Evolutionary conservation across 148 eudicot genomes (phyloP), one percentile per base, ranked within the genome.

Genomic region (Heliosperma pusillum): DNA sequence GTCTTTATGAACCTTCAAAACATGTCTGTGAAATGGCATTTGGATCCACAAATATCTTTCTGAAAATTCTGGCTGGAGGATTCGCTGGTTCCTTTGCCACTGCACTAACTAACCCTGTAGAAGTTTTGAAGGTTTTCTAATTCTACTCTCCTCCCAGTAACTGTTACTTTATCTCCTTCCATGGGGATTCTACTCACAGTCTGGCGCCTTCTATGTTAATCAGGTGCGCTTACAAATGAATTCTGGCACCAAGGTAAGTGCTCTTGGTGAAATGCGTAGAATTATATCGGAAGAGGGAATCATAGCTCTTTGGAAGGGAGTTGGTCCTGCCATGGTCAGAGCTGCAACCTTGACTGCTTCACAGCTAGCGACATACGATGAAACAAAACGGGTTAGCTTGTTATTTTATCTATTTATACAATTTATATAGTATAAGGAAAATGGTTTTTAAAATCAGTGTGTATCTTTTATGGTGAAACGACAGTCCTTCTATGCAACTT

Each of bases 41-140:
- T 90, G 93, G 90, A 82, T 94, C 98, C 76, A 83, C 87, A 82
- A 94, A 94, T 85, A 76, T 91, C 85, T 83, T 94, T 77, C 79
- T 87, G 81, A 94, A 94, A 91, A 86, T 94, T 79, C 93, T 92
- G 60, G 89, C 97, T 84, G 98, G 98, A 86, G 97, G 93, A 59
- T 88, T 90, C 80, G 92, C 98, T 58, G 98, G 98, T 73, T 90
- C 92, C 75, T 29, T 94, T 82, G 96, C 97, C 74, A 94, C 98
- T 62, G 93, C 93, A 62, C 80, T 94, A 69, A 91, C 98, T 80
- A 94, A 94, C 76, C 98, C 98, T 17, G 73, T 82, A 72, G 98
- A 94, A 84, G 92, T 94, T 67, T 66, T 94, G 79, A 94, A 94
- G 98, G 98, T 94, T 83, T 77, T 15, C 33, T n/a, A 24, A 80